phyloP scores from a whole-genome alignment of 164 flowering plant genomes.

The Berberis thunbergii region DNA sequence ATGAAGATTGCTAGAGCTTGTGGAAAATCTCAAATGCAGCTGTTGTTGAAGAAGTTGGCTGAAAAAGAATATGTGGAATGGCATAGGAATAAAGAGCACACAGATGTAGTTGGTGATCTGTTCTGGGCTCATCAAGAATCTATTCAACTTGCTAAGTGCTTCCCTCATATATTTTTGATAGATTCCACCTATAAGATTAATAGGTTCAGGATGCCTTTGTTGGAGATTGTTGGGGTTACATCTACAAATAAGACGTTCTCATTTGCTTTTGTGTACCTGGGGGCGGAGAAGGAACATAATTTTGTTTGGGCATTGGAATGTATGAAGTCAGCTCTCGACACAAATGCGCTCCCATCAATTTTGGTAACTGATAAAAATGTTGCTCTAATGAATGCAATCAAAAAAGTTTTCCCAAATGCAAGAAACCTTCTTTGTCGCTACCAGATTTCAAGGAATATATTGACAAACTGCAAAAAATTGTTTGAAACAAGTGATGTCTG shows the following conservation, averaged over 20 bases:
- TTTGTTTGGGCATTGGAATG: constrained; percentile 1
- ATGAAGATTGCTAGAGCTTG: neutral
- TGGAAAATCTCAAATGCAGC: neutral
- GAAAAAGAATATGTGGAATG: neutral
- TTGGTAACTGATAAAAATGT: neutral
- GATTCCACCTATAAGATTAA: constrained; percentile 4
- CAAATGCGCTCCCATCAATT: neutral
- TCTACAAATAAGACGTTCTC: constrained; percentile 4
- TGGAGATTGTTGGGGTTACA: constrained; percentile 4
- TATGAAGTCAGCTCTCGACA: neutral
- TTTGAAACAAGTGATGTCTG: neutral
- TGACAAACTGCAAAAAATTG: constrained; percentile 1
- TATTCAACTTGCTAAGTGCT: neutral
- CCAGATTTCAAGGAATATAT: neutral
- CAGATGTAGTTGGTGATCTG: too few species aligned
- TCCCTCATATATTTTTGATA: constrained; percentile 1
- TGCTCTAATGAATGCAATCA: constrained; percentile 2
- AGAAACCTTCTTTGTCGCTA: constrained; percentile 3
- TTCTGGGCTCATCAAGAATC: neutral
- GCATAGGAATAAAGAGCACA: neutral
- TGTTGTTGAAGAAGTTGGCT: neutral
- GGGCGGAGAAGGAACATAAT: neutral
- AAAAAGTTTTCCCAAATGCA: neutral
- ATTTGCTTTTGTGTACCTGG: neutral
- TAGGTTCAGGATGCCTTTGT: neutral